Base-by-base conservation (phyloP, 1,139 yeast species). In the Yamadazyma diospyri region DNA sequence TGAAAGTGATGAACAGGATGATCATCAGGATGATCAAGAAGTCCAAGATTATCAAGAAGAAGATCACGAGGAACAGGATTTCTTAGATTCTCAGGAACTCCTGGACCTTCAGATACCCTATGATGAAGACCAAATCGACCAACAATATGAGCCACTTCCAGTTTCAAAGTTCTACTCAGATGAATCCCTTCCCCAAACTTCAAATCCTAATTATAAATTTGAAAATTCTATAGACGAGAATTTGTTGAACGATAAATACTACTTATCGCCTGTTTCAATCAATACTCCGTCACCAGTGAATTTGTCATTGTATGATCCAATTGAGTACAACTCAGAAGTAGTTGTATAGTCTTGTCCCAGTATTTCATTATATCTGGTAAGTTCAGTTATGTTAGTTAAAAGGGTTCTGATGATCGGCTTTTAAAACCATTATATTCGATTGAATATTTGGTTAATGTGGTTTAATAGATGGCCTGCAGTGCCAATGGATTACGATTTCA, bases 281-380 rank as follows among this genome's bases (percentile, higher is more conserved):
- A 60, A 62, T 47, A 64, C 72, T 3, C 69, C 72, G 11, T 62
- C 71, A 9, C 72, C 72, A 11, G 55, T 62, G 33, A 69, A 65
- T 43, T 61, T 66, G 46, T 64, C 69, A 15, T 53, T 64, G 40
- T 47, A 48, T 29, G 52, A 43, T 34, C 35, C 41, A 20, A 29
- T 58, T 56, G 71, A 63, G 72, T 72, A 67, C 66, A 66, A 64
- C 68, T 65, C 73, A 59, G 74, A 64, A 67, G 73, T 55, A 58
- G 65, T 66, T 68, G 69, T 67, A 69, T 25, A 23, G 14, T 23
- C n/a, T n/a, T n/a, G n/a, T n/a, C n/a, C n/a, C n/a, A n/a, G n/a
- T n/a, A n/a, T n/a, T n/a, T n/a, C n/a, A n/a, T n/a, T n/a, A n/a
- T n/a, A n/a, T n/a, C n/a, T n/a, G n/a, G 15, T 10, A 23, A 23